Evolutionary conservation across 352 stramenopile genomes (phyloP).

Genomic region (Phytophthora fragariaefolia): DNA sequence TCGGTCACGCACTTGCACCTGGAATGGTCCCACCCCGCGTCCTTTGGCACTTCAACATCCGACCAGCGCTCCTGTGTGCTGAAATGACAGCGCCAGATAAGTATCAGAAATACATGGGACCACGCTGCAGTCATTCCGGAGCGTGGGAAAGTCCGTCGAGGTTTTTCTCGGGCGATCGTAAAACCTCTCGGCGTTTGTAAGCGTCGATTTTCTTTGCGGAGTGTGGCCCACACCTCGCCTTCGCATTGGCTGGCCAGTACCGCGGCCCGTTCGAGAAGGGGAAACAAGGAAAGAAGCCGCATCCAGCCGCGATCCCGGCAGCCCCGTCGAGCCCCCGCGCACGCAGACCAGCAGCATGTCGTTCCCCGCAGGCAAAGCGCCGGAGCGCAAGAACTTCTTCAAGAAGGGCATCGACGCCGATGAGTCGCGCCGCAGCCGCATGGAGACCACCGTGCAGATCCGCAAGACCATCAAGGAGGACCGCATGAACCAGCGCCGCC

Average conservation of each 20-base stretch:
- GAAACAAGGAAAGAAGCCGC: constrained; percentile 42
- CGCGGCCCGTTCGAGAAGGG: constrained; percentile 33
- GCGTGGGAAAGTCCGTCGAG: constrained; percentile 15
- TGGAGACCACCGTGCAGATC: constrained; percentile 88
- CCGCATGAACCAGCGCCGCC: constrained; percentile 77
- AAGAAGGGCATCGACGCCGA: constrained; percentile 85
- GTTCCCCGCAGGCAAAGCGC: constrained; percentile 70
- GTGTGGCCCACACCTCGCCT: constrained; percentile 28
- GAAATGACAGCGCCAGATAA: constrained; percentile 12
- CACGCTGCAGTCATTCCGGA: constrained; percentile 6
- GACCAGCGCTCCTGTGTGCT: constrained; percentile 5
- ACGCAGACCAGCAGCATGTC: constrained; percentile 54
- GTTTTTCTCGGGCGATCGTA: constrained; percentile 27
- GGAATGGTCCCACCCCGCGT: constrained; percentile 14
- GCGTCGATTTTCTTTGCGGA: constrained; percentile 19
- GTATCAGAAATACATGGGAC: background rate
- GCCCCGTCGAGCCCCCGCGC: constrained; percentile 14
- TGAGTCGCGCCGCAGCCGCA: constrained; percentile 73
- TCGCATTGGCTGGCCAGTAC: constrained; percentile 38
- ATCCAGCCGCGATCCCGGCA: constrained; percentile 21
- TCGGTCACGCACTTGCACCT: background rate
- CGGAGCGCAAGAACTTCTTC: constrained; percentile 79
- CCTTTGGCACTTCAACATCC: constrained; percentile 34
- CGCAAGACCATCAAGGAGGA: constrained; percentile 87
- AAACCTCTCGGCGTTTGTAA: constrained; percentile 35